phyloP scores from a whole-genome alignment of 495 filamentous ascomycete species.

The Annulohypoxylon bovei region DNA sequence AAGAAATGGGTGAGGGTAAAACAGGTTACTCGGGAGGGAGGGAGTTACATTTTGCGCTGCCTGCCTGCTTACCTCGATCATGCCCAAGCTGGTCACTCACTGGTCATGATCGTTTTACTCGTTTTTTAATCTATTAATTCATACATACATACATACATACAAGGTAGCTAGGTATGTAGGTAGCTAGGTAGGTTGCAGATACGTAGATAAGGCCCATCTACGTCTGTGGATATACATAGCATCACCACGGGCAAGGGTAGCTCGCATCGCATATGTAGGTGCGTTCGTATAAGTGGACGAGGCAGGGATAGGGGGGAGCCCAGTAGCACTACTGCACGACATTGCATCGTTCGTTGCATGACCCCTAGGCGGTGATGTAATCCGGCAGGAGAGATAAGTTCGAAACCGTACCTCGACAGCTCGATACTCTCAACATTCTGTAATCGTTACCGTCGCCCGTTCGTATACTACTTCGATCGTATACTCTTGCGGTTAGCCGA shows the following conservation, averaged over 20 bases:
- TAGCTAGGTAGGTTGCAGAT: not conserved
- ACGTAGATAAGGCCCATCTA: not conserved
- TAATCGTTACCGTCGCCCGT: not conserved
- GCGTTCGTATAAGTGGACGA: constrained; percentile 16
- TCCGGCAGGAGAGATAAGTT: not conserved
- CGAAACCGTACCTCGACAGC: not conserved
- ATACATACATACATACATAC: too few species aligned
- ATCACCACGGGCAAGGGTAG: not conserved
- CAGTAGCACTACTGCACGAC: constrained; percentile 28
- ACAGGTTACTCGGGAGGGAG: not conserved
- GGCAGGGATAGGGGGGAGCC: constrained; percentile 7
- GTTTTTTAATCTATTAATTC: not conserved
- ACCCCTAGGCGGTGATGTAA: constrained; percentile 27
- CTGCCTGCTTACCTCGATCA: constrained; percentile 1
- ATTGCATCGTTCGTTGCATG: constrained; percentile 30
- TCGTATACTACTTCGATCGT: not conserved
- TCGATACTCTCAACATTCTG: not conserved
- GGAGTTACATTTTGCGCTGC: not conserved
- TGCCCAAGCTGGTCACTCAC: not conserved
- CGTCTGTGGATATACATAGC: not conserved
- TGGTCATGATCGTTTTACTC: not conserved
- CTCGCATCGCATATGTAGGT: not conserved
- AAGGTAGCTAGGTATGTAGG: not conserved
- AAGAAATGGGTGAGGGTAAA: not conserved
- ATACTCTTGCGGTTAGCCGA: not conserved